These are phyloP conservation scores for Fusarium nematophilum DNA, from an alignment of 2,329 filamentous ascomycete genomes.

Conservation along the genomic window DNA sequence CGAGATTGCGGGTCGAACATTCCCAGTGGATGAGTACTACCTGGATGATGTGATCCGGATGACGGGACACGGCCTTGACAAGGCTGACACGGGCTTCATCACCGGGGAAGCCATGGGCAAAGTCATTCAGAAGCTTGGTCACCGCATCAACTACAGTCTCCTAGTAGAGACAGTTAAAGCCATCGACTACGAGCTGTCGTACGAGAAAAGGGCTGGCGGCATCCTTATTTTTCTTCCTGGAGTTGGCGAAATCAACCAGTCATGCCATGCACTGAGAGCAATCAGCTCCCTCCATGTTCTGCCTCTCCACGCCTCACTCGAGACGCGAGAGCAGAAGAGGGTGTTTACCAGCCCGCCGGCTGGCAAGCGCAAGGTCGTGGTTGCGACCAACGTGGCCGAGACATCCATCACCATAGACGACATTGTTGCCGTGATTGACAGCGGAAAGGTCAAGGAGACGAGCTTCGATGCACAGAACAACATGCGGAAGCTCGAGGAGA, in stretches of 20 bases:
- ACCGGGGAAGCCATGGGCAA: constrained; percentile 72
- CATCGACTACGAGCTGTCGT: constrained; percentile 80
- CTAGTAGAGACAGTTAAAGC: constrained; percentile 82
- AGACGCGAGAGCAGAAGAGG: constrained; percentile 86
- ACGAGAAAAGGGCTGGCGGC: constrained; percentile 75
- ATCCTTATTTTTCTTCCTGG: constrained; percentile 97
- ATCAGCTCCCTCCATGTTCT: constrained; percentile 77
- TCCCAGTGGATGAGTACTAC: constrained; percentile 91
- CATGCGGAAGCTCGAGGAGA: constrained; percentile 93
- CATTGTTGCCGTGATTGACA: constrained; percentile 95
- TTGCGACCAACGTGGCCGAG: constrained; percentile 96
- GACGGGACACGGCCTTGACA: constrained; percentile 77
- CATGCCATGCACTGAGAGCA: constrained; percentile 78
- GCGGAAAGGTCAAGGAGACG: constrained; percentile 94
- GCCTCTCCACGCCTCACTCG: constrained; percentile 90
- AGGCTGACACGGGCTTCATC: constrained; percentile 57
- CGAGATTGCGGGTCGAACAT: constrained; percentile 91
- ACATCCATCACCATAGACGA: constrained; percentile 99
- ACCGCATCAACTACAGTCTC: constrained; percentile 91
- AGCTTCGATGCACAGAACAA: constrained; percentile 92
- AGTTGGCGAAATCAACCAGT: constrained; percentile 88
- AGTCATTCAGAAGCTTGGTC: constrained; percentile 77
- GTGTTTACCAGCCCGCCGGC: constrained; percentile 83
- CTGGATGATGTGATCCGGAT: constrained; percentile 86
- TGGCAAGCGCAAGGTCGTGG: constrained; percentile 91